Evolutionary conservation across 2,329 filamentous ascomycete genomes (phyloP), one percentile per base, ranked within the genome.

Genomic region (Sporothrix variecibatus): DNA sequence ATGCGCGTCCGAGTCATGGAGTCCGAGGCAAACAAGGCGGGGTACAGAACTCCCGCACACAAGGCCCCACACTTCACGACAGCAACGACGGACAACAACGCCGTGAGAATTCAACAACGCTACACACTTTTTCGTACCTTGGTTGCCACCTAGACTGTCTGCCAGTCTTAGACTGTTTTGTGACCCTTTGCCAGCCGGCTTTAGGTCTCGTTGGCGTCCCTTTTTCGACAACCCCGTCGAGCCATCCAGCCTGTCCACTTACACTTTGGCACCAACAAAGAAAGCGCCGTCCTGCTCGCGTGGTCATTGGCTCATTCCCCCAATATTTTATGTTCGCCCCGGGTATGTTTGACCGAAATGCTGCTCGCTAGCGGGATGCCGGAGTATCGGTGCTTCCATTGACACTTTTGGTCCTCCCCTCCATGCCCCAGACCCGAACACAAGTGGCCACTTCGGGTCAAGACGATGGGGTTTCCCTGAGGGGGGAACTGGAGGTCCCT

Each of bases 291-390:
- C 26, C n/a, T 17, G 20, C 65, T 51, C 43, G 65, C 43, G 65
- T 70, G 49, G 20, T 15, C 46, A 17, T 70, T 56, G 67, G 31
- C 51, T 60, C 70, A 34, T 34, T 20, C 15, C 40, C 46, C 71
- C 60, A 62, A 62, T 49, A 53, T 67, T 23, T 65, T 43, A 49
- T n/a, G 40, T 15, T 53, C 20, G n/a, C 15, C 43, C 71, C 71
- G 71, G 71, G 8, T 72, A 72, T 65, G 17, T 40, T 72, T 72
- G 58, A 51, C 71, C 71, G 71, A 65, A 65, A 20, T 53, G 58
- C 23, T 3, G n/a, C 17, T 15, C 17, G 34, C 58, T 38, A 67
- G 26, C 71, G 71, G 71, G n/a, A 65, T 11, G 26, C 53, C 60
- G 71, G 71, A 56, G 71, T 67, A 34, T 65, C 58, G 71, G 71